Conservation (phyloP, 169 alveolate species). For the Cryptosporidium tyzzeri region DNA sequence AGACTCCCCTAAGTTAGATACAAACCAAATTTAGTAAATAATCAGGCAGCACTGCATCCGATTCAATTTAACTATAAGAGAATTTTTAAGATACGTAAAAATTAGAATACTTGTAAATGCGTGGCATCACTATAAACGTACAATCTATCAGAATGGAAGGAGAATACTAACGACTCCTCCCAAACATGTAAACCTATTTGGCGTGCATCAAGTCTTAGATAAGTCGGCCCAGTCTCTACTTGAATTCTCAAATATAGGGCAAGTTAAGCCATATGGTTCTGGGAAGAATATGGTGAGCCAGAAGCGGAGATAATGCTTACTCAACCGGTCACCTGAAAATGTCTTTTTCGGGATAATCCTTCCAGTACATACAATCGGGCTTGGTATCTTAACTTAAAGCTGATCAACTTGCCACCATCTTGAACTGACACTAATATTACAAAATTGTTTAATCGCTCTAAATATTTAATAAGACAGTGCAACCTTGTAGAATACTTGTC, state of each 20-base stretch:
- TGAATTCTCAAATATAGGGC: not conserved
- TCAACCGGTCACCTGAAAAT: not conserved
- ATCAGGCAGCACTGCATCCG: no score
- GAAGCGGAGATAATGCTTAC: not conserved
- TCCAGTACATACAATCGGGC: not conserved
- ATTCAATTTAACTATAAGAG: no score
- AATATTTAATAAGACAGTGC: not conserved
- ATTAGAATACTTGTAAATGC: conserved; percentile 33
- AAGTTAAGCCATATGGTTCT: not conserved
- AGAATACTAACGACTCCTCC: conserved; percentile 26
- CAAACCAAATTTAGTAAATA: not conserved
- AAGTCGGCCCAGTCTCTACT: not conserved
- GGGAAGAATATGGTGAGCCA: not conserved
- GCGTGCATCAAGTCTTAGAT: not conserved
- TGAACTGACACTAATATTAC: not conserved
- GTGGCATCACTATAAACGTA: conserved; percentile 16
- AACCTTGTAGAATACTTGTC: not conserved
- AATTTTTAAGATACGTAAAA: conserved; percentile 9
- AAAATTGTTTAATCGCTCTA: not conserved
- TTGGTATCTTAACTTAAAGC: not conserved
- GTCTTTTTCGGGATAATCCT: not conserved
- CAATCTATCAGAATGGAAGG: conserved; percentile 1
- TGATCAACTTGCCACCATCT: not conserved
- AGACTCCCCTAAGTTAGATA: not conserved
- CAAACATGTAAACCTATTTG: conserved; percentile 10